Percentiles rank a stretch among this genome's conserved stretches.
Evolutionary conservation across 169 alveolate genomes (phyloP).

Genomic region (Eimeria tenella): DNA sequence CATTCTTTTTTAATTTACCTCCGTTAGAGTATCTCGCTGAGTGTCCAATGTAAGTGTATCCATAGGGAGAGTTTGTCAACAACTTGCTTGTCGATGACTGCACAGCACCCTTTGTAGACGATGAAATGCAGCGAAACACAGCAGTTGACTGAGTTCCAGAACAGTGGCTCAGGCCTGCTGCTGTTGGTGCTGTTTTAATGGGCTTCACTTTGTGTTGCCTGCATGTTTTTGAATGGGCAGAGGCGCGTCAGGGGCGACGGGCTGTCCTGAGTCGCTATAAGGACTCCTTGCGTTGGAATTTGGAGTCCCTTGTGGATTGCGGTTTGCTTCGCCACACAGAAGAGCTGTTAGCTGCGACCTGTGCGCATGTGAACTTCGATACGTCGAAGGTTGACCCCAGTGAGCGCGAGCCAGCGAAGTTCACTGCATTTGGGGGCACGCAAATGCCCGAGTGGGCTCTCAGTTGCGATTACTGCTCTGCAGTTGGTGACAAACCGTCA

Average conservation of each 20-base stretch:
- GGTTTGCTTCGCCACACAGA: neutral
- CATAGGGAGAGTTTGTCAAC: no score
- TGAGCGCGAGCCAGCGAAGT: neutral
- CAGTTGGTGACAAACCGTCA: neutral
- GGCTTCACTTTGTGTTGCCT: neutral
- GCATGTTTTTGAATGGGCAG: neutral
- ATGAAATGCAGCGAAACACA: no score
- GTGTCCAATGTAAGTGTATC: no score
- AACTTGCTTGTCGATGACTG: no score
- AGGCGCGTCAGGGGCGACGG: conserved; percentile 30
- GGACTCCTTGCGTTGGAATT: conserved; percentile 28
- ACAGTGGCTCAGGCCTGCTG: no score
- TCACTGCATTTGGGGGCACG: neutral
- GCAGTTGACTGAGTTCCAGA: no score
- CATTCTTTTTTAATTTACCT: no score
- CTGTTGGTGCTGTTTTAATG: no score
- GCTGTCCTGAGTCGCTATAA: neutral
- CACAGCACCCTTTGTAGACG: no score
- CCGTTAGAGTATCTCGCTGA: no score
- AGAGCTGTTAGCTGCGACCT: neutral
- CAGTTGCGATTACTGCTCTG: conserved; percentile 6
- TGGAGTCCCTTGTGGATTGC: neutral
- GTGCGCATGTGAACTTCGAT: neutral
- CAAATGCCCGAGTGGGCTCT: neutral
- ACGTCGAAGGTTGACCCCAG: neutral